Percentiles rank a stretch among this genome's conserved stretches.
Evolutionary conservation across 192 early-diverging fungal species (phyloP).

Genomic region (Coemansia sp.): DNA sequence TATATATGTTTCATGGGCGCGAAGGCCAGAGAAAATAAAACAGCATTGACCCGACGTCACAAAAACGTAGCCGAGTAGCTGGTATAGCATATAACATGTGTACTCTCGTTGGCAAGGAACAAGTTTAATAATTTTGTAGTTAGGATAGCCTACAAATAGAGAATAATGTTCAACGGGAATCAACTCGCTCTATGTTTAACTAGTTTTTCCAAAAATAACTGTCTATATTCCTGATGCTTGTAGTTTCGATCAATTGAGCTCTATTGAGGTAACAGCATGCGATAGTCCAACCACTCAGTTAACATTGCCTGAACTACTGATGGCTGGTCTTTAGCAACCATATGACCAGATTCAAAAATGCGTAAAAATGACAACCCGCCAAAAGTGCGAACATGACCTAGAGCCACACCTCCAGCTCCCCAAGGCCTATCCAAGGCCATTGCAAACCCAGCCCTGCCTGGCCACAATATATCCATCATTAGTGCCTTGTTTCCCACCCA

Average conservation of each 20-base stretch:
- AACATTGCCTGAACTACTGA: constrained; percentile 73
- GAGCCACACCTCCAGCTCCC: constrained; percentile 55
- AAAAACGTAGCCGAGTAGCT: too few species aligned
- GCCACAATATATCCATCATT: constrained; percentile 79
- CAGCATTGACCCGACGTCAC: too few species aligned
- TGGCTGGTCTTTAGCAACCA: constrained; percentile 90
- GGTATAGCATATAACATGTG: too few species aligned
- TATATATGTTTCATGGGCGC: too few species aligned
- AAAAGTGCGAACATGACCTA: constrained; percentile 63
- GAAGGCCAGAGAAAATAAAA: too few species aligned
- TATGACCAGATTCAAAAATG: constrained; percentile 81
- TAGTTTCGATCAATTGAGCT: neutral
- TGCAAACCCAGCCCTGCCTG: constrained; percentile 65
- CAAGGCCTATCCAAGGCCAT: constrained; percentile 69
- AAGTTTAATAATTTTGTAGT: too few species aligned
- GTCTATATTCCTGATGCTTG: neutral
- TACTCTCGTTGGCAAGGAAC: too few species aligned
- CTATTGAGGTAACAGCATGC: neutral
- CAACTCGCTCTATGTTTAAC: too few species aligned
- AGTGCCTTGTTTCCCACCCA: constrained; percentile 81
- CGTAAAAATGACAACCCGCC: constrained; percentile 79
- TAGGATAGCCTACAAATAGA: too few species aligned
- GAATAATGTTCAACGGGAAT: too few species aligned
- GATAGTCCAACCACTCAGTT: constrained; percentile 65
- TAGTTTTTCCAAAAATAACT: too few species aligned